A percentile compares a stretch with the other conserved stretches of the same genome.
Conservation (phyloP, 306 rosid species). For the Citrullus amarus region DNA sequence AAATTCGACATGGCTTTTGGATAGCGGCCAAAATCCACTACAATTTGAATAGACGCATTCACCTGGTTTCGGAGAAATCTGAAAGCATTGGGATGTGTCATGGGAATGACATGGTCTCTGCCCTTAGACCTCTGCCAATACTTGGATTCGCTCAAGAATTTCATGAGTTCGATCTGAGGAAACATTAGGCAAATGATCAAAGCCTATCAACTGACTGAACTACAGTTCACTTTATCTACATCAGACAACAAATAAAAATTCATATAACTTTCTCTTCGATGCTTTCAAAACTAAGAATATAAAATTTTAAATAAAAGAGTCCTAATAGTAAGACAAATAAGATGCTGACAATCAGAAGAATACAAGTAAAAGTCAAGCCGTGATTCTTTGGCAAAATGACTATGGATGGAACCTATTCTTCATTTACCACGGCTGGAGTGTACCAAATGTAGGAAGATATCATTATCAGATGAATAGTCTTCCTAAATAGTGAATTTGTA, state of each 20-base stretch:
- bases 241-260: neutral
- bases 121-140: constrained; percentile 79
- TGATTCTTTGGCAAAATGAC: neutral
- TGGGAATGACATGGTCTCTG: constrained; percentile 78
- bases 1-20: constrained; percentile 68
- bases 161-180: constrained; percentile 62
- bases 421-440: neutral
- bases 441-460: neutral
- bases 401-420: neutral
- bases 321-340: neutral
- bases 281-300: neutral
- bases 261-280: neutral
- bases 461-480: neutral
- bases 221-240: neutral
- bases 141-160: constrained; percentile 47
- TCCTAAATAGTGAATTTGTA: neutral
- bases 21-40: constrained; percentile 92
- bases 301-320: neutral
- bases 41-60: constrained; percentile 75
- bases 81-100: constrained; percentile 98
- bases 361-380: neutral
- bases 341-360: neutral
- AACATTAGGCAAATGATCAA: constrained; percentile 19
- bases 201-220: neutral
- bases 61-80: constrained; percentile 70